phyloP scores from a whole-genome alignment of 2,329 filamentous ascomycete species.

The Zymoseptoria crescenta region DNA sequence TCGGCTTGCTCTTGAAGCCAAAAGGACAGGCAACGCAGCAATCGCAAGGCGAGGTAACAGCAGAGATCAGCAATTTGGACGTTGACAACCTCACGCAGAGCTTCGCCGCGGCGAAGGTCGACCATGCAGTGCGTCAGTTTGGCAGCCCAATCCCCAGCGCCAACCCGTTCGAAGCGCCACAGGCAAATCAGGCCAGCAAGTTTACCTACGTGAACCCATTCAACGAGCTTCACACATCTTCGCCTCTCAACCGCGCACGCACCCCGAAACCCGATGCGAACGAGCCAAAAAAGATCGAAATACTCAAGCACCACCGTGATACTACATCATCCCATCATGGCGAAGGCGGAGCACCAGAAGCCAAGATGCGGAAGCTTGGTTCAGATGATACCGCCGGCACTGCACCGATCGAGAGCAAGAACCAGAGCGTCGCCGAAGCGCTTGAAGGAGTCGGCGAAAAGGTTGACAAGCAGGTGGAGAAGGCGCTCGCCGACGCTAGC shows the following conservation, averaged over 20 bases:
- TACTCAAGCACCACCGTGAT: constrained; percentile 39
- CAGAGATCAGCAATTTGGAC: constrained; percentile 11
- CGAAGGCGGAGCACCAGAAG: constrained; percentile 22
- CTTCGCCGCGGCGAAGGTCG: constrained; percentile 38
- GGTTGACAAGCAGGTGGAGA: constrained; percentile 54
- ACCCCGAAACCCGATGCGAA: constrained; percentile 40
- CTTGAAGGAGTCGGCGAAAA: constrained; percentile 57
- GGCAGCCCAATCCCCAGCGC: constrained; percentile 22
- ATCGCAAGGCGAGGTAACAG: constrained; percentile 10
- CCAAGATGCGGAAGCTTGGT: constrained; percentile 32
- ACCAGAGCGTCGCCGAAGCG: constrained; percentile 63
- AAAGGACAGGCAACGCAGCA: constrained; percentile 20
- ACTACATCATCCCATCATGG: constrained; percentile 27
- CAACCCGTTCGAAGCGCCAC: constrained; percentile 34
- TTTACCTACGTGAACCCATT: constrained; percentile 69
- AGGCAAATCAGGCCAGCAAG: constrained; percentile 37
- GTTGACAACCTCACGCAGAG: constrained; percentile 39
- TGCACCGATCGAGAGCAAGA: constrained; percentile 12
- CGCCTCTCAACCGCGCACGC: constrained; percentile 51
- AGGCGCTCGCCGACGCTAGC: constrained; percentile 50
- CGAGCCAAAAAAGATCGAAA: constrained; percentile 35
- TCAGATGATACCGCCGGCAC: constrained; percentile 8
- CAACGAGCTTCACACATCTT: constrained; percentile 59
- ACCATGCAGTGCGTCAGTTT: constrained; percentile 28
- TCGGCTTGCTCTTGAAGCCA: constrained; percentile 72